Percentiles rank a stretch among this genome's conserved stretches.
Conservation (phyloP, 2,329 filamentous ascomycete genomes). For the Colletotrichum abscissum region DNA sequence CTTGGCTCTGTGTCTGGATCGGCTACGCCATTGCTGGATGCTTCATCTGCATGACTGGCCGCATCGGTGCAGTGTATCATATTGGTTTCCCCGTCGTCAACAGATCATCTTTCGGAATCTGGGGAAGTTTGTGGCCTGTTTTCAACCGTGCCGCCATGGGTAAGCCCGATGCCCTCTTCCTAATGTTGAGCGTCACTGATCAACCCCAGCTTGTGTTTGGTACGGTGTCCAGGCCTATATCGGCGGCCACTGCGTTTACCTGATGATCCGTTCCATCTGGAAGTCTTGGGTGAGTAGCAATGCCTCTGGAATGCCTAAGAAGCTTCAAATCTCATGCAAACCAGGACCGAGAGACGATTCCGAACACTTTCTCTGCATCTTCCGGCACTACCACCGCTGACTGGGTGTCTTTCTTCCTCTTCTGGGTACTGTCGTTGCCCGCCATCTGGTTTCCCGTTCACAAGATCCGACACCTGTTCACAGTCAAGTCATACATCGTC, state of each 20-base stretch:
- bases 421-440: conserved; percentile 84
- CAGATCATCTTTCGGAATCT: conserved; percentile 86
- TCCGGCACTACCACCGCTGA: conserved; percentile 80
- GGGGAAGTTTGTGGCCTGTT: conserved; percentile 89
- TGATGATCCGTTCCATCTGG: conserved; percentile 93
- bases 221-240: conserved; percentile 90
- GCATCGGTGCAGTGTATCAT: conserved; percentile 88
- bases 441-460: conserved; percentile 92
- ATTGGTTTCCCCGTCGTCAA: conserved; percentile 88
- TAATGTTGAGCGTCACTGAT: background rate
- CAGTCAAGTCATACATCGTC: conserved; percentile 87
- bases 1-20: conserved; percentile 88
- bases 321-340: background rate
- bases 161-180: conserved; percentile 41
- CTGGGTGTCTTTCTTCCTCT: conserved; percentile 87
- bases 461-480: conserved; percentile 89
- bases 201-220: conserved; percentile 77
- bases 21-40: conserved; percentile 82
- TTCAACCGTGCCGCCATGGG: conserved; percentile 88
- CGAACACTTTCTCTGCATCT: conserved; percentile 71
- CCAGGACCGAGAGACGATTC: conserved; percentile 65
- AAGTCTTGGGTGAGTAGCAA: conserved; percentile 65
- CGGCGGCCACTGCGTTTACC: conserved; percentile 83
- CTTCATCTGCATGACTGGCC: conserved; percentile 83
- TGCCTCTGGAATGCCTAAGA: background rate